Evolutionary conservation across 106 monocot genomes (phyloP), one percentile per base, ranked within the genome.

Genomic region (Dendrobium catenatum): DNA sequence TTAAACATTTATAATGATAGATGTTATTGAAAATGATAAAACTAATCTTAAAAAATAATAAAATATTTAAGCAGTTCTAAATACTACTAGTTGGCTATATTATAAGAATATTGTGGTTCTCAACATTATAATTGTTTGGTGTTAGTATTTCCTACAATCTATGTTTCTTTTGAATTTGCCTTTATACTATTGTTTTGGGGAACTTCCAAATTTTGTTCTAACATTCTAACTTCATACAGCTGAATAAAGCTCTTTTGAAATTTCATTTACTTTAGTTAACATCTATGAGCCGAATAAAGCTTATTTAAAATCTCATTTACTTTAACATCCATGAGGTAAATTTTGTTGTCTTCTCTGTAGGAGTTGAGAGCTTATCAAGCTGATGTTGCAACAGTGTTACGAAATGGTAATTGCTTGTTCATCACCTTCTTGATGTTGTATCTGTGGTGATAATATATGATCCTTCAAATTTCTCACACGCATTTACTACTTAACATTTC

Each of bases 321-420:
- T 44, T 9, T 74, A 3, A 37, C 37, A 37, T 37, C 37, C 37
- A 20, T 74, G 19, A 33, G 22, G 15, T 72, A 18, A 42, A 37
- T 68, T 77, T 26, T 68, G 6, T 78, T 19, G 5, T 20, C 66
- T 81, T 42, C 55, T 78, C 70, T 82, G 15, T 75, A 99, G 98
- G 98, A 99, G 78, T 70, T 99, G 73, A 81, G 87, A 78, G 98
- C 98, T 64, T 99, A 95, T 84, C 98, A 99, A 82, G 98, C 98
- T 91, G 98, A 99, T 90, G 87, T 91, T 84, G 95, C 98, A 81
- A 99, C 98, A 70, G 98, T 99, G 19, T 91, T 99, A 49, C 85
- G 98, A 80, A 99, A 99, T 91, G 98, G 98, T 99, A 83, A 89
- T 77, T 41, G 16, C 22, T 13, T 33, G 37, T 29, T 33, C 70